Evolutionary conservation across 768 basidiomycete species (phyloP).

Genomic region (Xerocomellus amylosporus): DNA sequence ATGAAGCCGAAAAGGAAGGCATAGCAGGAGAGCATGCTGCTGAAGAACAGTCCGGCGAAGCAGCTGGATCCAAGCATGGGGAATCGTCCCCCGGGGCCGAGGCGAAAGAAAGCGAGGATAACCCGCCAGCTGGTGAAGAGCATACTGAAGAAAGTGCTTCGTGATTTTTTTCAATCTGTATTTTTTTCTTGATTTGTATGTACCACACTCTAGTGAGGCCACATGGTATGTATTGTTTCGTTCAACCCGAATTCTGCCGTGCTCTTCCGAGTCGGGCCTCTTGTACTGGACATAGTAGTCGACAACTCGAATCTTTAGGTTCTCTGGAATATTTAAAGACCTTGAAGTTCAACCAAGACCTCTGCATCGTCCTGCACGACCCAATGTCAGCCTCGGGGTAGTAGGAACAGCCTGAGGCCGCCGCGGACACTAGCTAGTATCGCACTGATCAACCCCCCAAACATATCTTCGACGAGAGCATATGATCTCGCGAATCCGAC

Average conservation of each 20-base stretch:
- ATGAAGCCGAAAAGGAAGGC: conserved; percentile 31
- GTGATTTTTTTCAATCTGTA: conserved; percentile 12
- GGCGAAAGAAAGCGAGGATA: conserved; percentile 25
- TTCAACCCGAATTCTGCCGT: background rate
- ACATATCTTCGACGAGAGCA: no score
- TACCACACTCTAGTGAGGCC: background rate
- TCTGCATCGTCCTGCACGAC: no score
- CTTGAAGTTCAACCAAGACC: no score
- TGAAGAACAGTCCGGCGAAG: conserved; percentile 29
- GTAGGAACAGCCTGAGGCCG: no score
- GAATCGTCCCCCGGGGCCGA: conserved; percentile 21
- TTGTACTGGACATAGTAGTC: no score
- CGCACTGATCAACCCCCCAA: no score
- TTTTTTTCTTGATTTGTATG: conserved; percentile 3
- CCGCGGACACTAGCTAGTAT: background rate
- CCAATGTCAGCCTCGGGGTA: no score
- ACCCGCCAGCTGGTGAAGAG: conserved; percentile 18
- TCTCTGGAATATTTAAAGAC: no score
- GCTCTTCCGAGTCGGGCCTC: background rate
- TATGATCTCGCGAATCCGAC: background rate
- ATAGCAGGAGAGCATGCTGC: conserved; percentile 19
- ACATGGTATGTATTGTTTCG: background rate
- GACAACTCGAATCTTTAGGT: no score
- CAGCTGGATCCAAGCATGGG: conserved; percentile 23
- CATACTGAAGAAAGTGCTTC: conserved; percentile 15